Evolutionary conservation across 768 basidiomycete genomes (phyloP), one percentile per base, ranked within the genome.

Genomic region (Suillus americanus): DNA sequence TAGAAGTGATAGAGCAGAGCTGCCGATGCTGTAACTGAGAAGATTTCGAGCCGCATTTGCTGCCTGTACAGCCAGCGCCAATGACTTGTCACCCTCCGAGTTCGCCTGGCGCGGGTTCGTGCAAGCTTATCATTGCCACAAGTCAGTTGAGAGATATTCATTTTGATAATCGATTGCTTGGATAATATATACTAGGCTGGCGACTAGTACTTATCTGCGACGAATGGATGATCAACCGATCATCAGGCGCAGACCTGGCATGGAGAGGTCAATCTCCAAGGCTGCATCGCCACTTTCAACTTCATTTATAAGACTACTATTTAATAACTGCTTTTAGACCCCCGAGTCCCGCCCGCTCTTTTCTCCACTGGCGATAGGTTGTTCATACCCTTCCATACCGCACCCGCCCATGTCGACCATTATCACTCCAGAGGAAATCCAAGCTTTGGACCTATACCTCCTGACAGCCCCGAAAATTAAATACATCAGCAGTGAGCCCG

Each of bases 361-460:
- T 41, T n/a, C 30, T 54, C 25, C 33, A 40, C n/a, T n/a, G n/a
- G 23, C 28, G 10, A 37, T 8, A 38, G 37, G 13, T 8, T 40
- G 23, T 28, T 16, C 1, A 33, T 33, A 33, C 33, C 33, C 33
- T 33, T 33, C 33, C 33, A 13, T 30, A 59, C 16, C 56, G 25
- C 37, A 18, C 18, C 2, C 12, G 12, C 33, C 56, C 7, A 62
- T 62, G 62, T 60, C 37, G 38, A 20, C 43, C 25, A 9, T 20
- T 23, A 18, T 62, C 5, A 38, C 37, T 9, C 61, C 40, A 13
- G 59, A 30, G 14, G 63, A 62, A 62, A 33, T 37, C 3, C 30
- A 64, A 23, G 63, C 10, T 30, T 18, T 64, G n/a, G 45, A 62
- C 14, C 12, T 61, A 25, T 62, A 64, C 45, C n/a, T 62, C 25